Evolutionary conservation across 1,139 yeast species (phyloP).

Genomic region (Yamadazyma siamensis): DNA sequence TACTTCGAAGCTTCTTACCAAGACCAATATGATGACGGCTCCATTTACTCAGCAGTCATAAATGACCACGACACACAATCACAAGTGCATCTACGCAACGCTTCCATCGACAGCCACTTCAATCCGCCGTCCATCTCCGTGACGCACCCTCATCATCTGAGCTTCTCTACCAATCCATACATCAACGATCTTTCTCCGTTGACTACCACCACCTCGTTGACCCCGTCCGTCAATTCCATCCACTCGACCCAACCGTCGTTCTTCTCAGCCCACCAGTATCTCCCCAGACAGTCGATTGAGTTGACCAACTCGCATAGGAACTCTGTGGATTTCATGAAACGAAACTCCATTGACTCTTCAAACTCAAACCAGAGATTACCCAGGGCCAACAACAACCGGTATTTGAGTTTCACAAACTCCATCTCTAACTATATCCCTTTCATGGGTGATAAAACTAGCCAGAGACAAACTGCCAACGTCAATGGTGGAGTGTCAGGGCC

Average conservation of each 20-base stretch:
- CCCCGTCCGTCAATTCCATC: slow-evolving; percentile 40
- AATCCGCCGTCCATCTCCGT: slow-evolving; percentile 12
- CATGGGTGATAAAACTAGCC: slow-evolving; percentile 34
- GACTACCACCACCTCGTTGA: slow-evolving; percentile 44
- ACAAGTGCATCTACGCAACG: slow-evolving; percentile 13
- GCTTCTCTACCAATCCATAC: slow-evolving; percentile 5
- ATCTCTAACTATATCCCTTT: slow-evolving; percentile 43
- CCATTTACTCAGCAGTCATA: slow-evolving; percentile 11
- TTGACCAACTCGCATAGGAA: slow-evolving; percentile 34
- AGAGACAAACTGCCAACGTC: slow-evolving; percentile 9
- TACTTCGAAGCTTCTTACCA: not conserved
- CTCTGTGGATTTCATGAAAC: slow-evolving; percentile 30
- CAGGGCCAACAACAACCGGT: slow-evolving; percentile 18
- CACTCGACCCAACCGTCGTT: slow-evolving; percentile 47
- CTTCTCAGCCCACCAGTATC: slow-evolving; percentile 44
- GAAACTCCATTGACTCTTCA: slow-evolving; percentile 26
- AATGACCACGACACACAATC: slow-evolving; percentile 4
- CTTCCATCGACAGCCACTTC: slow-evolving; percentile 16
- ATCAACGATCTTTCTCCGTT: slow-evolving; percentile 37
- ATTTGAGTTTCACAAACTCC: slow-evolving; percentile 36
- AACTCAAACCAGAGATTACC: slow-evolving; percentile 12
- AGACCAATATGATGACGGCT: slow-evolving; percentile 12
- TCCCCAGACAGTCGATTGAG: slow-evolving; percentile 38
- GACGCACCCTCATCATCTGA: not conserved
- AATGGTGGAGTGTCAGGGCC: slow-evolving; percentile 12